A percentile compares a stretch with the other conserved stretches of the same genome.
These are phyloP conservation scores for Candida michaelii DNA, from an alignment of 805 yeast species.

Conservation along the genomic window DNA sequence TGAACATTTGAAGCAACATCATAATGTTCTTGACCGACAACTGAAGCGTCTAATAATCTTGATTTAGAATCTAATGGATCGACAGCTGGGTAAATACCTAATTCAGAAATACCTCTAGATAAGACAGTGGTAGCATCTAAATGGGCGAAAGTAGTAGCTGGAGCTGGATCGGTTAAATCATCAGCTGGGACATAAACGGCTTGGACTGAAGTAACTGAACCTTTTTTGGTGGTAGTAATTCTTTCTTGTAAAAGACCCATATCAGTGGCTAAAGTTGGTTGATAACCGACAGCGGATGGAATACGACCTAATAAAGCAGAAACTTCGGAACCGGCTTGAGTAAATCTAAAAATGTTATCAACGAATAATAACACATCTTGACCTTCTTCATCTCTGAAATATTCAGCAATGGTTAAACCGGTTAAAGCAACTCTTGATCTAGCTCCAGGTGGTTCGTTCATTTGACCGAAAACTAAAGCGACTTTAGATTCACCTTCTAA, in stretches of 20 bases:
- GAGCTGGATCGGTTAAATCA: conserved; percentile 99
- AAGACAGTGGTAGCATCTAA: conserved; percentile 99
- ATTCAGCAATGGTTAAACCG: conserved; percentile 99
- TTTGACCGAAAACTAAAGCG: conserved; percentile 98
- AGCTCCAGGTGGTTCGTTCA: conserved; percentile 99
- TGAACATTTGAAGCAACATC: conserved; percentile 92
- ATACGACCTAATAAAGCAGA: conserved; percentile 99
- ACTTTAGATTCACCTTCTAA: conserved; percentile 99
- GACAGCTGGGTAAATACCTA: conserved; percentile 99
- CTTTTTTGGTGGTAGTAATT: conserved; percentile 99
- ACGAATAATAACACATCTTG: conserved; percentile 99
- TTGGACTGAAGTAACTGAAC: conserved; percentile 99
- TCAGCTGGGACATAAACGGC: conserved; percentile 99
- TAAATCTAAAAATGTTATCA: conserved; percentile 99
- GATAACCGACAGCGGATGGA: conserved; percentile 99
- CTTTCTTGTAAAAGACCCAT: conserved; percentile 99
- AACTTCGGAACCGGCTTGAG: conserved; percentile 99
- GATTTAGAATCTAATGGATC: conserved; percentile 99
- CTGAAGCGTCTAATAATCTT: conserved; percentile 94
- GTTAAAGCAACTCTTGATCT: conserved; percentile 99
- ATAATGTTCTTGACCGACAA: conserved; percentile 99
- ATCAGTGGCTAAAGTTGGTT: conserved; percentile 99
- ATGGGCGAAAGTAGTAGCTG: conserved; percentile 99
- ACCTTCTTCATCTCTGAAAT: conserved; percentile 99
- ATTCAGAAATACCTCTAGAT: conserved; percentile 99